Percentiles rank a stretch among this genome's conserved stretches.
phyloP scores from a whole-genome alignment of 2,329 filamentous ascomycete genomes.

The Monosporascus sp. region DNA sequence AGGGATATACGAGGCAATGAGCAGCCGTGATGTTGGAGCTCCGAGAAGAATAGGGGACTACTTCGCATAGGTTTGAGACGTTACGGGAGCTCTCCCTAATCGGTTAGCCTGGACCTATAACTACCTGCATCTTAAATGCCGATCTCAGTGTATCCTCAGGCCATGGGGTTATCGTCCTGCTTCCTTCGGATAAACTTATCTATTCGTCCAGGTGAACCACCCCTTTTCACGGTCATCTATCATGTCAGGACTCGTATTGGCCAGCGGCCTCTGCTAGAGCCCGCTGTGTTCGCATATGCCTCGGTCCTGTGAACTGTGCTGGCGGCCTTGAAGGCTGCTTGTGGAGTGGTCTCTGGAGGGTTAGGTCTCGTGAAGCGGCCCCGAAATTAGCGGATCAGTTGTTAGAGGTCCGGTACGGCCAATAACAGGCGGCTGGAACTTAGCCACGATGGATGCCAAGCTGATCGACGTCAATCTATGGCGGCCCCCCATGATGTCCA shows the following conservation, averaged over 20 bases:
- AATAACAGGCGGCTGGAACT: neutral
- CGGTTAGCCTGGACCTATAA: conserved; percentile 7
- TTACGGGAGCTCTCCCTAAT: conserved; percentile 4
- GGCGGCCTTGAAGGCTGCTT: neutral
- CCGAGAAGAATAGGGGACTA: no score
- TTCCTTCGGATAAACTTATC: conserved; percentile 46
- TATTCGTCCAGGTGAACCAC: conserved; percentile 57
- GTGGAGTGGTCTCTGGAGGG: neutral
- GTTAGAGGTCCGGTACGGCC: neutral
- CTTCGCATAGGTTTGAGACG: neutral
- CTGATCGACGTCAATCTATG: neutral
- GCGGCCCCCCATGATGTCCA: neutral
- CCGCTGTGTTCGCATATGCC: neutral
- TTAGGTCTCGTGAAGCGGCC: neutral
- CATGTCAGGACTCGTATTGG: neutral
- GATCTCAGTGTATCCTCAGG: conserved; percentile 16
- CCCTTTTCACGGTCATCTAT: conserved; percentile 34
- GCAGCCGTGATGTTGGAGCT: neutral
- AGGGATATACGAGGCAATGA: neutral
- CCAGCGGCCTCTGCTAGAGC: neutral
- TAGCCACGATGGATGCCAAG: neutral
- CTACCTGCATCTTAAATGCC: conserved; percentile 11
- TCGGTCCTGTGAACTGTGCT: neutral
- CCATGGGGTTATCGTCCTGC: conserved; percentile 23
- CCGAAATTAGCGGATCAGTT: neutral